Evolutionary conservation across 768 basidiomycete species (phyloP), one percentile per base, ranked within the genome.

Genomic region (Candolleomyces eurysporus): DNA sequence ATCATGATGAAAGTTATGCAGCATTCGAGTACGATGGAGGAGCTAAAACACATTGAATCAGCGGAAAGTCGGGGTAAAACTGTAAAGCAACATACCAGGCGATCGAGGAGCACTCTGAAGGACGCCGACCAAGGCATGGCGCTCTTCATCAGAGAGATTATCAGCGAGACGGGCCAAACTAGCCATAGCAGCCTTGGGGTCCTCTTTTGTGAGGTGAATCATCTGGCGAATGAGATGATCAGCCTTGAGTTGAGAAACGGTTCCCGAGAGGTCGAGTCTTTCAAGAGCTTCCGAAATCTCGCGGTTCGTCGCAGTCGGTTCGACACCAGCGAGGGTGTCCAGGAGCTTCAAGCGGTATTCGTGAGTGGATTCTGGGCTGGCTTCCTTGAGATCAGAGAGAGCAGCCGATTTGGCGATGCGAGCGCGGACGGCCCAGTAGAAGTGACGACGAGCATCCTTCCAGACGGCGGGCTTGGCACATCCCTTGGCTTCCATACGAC

Each of bases 401-500:
- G 88, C 88, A 43, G 78, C 75, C 1, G 89, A 88, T 58, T 83
- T 85, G 26, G 90, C 89, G 36, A 92, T 75, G 57, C 89, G 88
- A n/a, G 89, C 89, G 48, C 96, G 90, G 32, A 93, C 82, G 48
- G 91, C 86, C 95, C 94, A 97, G 78, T 96, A 96, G 83, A 98
- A 96, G 70, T 88, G 83, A 63, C 94, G 85, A 61, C 94, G 88
- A 59, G 95, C 87, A 57, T 91, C 83, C 74, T 91, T 93, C 96
- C 96, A 98, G 50, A 88, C 84, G 31, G 86, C 81, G 19, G 92
- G 82, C 63, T 89, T 90, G 8, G 96, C 96, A 65, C 96, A 96
- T 17, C 93, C 94, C 77, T 98, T 98, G 30, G 96, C 96, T 76
- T 97, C 93, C 95, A 97, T 96, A 51, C 96, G 93, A 52, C 95